phyloP scores from a whole-genome alignment of 164 flowering plant species.

The Warburgia ugandensis region DNA sequence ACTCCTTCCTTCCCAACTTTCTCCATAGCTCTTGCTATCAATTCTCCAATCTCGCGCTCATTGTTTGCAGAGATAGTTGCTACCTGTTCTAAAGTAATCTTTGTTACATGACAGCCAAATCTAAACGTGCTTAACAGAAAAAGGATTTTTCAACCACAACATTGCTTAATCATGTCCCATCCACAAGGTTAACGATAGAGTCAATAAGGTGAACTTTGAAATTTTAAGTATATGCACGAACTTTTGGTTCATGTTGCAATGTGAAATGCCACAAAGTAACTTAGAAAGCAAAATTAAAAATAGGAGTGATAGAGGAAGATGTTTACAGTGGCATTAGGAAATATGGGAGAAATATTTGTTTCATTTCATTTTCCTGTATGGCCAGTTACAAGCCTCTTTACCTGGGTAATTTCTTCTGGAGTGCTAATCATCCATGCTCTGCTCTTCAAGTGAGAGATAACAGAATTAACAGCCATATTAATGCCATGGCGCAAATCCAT shows the following conservation, averaged over 20 bases:
- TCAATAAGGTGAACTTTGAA: too few species aligned
- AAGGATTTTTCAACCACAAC: too few species aligned
- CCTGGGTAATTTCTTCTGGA: constrained; percentile 90
- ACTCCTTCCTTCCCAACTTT: constrained; percentile 96
- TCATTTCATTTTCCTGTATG: neutral
- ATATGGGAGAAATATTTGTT: neutral
- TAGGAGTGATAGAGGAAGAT: too few species aligned
- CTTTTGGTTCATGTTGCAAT: too few species aligned
- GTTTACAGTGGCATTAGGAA: too few species aligned
- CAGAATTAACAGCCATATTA: constrained; percentile 73
- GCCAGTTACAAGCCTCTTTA: constrained; percentile 7
- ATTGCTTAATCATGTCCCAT: too few species aligned
- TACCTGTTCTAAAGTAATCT: constrained; percentile 38
- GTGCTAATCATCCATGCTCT: constrained; percentile 84
- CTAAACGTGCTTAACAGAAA: too few species aligned
- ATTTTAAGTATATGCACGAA: too few species aligned
- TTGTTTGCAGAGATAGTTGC: constrained; percentile 96
- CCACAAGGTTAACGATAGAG: too few species aligned
- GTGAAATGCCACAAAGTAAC: too few species aligned
- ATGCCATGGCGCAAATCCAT: constrained; percentile 85
- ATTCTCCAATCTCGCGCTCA: constrained; percentile 79
- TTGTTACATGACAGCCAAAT: too few species aligned
- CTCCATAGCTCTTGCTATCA: constrained; percentile 87
- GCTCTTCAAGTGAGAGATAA: constrained; percentile 60
- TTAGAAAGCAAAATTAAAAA: too few species aligned